Conservation (phyloP, 2,329 filamentous ascomycete genomes). For the Dactylellina leptospora region DNA sequence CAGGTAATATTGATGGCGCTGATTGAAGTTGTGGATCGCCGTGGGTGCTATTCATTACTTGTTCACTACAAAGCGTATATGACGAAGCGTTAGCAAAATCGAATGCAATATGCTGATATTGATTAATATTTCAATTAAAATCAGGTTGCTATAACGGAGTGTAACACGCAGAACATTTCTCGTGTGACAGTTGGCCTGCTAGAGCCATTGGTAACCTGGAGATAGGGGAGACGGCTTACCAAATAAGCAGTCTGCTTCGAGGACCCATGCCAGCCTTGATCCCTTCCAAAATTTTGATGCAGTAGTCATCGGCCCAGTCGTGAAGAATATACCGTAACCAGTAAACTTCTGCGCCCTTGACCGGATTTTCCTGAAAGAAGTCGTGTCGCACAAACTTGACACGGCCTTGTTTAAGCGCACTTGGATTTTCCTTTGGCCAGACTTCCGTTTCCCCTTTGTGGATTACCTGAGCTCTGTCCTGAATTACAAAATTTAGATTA, state of each 20-base stretch:
- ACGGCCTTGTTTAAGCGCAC: slow-evolving; percentile 40
- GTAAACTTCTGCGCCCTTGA: slow-evolving; percentile 56
- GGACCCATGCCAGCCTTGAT: slow-evolving; percentile 53
- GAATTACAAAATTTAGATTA: slow-evolving; percentile 59
- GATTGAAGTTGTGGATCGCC: slow-evolving; percentile 57
- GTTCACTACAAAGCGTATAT: slow-evolving; percentile 56
- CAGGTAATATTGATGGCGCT: slow-evolving; percentile 59
- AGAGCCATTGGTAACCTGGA: slow-evolving; percentile 46
- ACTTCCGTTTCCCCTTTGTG: slow-evolving; percentile 53
- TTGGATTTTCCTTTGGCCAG: slow-evolving; percentile 58
- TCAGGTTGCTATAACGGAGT: too few species aligned
- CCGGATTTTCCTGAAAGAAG: slow-evolving; percentile 57
- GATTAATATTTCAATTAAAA: too few species aligned
- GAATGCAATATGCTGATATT: too few species aligned
- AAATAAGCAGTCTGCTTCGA: slow-evolving; percentile 36
- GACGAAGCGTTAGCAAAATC: too few species aligned
- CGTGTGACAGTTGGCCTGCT: too few species aligned
- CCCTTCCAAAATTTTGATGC: slow-evolving; percentile 53
- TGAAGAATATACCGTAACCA: slow-evolving; percentile 56
- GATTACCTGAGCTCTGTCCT: slow-evolving; percentile 59
- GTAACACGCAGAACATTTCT: too few species aligned
- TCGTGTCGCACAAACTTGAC: slow-evolving; percentile 54
- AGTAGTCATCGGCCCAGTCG: slow-evolving; percentile 57
- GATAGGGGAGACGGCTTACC: slow-evolving; percentile 52
- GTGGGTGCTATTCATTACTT: slow-evolving; percentile 60